These are phyloP conservation scores for Actinomortierella wolfii DNA, from an alignment of 371 early-diverging fungal species.

Conservation along the genomic window DNA sequence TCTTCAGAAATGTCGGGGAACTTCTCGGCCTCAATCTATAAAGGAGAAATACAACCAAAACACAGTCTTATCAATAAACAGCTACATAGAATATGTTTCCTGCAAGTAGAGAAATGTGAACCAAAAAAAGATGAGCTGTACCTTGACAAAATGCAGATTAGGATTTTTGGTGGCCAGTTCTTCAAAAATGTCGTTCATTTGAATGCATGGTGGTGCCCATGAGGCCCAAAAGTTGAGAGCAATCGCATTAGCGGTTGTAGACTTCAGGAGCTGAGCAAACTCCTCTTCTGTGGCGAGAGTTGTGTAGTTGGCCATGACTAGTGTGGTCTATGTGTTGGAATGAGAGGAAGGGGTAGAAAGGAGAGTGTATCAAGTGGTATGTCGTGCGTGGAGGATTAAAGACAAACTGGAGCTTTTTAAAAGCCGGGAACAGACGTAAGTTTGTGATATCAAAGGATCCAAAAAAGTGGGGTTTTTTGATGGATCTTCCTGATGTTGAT, in stretches of 20 bases:
- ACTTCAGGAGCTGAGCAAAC: conserved; percentile 40
- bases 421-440: conserved; percentile 1
- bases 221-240: conserved; percentile 88
- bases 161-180: conserved; percentile 83
- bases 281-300: conserved; percentile 47
- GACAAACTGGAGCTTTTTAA: not conserved
- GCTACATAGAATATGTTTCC: not conserved
- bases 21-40: conserved; percentile 89
- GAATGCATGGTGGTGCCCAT: conserved; percentile 89
- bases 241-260: conserved; percentile 38
- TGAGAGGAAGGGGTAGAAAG: not conserved
- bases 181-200: conserved; percentile 90
- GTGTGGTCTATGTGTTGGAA: conserved; percentile 3
- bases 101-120: not conserved
- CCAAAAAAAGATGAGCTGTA: conserved; percentile 32
- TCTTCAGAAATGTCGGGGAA: conserved; percentile 86
- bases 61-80: not conserved
- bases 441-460: not conserved
- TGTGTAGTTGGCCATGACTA: conserved; percentile 26
- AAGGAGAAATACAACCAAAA: too few relatives aligned
- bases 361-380: not conserved
- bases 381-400: not conserved
- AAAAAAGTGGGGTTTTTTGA: too few relatives aligned
- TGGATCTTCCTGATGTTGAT: too few relatives aligned
- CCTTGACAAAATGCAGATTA: conserved; percentile 77